These are phyloP conservation scores for Nectriaceae sp. DNA, from an alignment of 2,329 filamentous ascomycete species.

Conservation along the genomic window DNA sequence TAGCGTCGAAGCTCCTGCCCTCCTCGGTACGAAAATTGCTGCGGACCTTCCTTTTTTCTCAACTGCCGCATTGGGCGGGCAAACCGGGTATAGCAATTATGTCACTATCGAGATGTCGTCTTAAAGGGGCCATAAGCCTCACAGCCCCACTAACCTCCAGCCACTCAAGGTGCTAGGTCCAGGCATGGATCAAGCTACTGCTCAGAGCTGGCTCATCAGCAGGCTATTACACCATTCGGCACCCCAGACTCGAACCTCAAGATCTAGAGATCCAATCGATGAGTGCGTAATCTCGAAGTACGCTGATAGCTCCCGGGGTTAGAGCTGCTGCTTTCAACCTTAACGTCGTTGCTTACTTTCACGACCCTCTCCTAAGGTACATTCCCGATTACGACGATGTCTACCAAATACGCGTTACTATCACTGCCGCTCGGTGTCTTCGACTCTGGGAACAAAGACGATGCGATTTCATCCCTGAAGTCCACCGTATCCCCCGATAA, in stretches of 20 bases:
- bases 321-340: slow-evolving; percentile 7
- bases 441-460: slow-evolving; percentile 76
- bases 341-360: slow-evolving; percentile 10
- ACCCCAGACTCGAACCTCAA: slow-evolving; percentile 3
- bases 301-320: slow-evolving; percentile 7
- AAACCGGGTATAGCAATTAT: slow-evolving; percentile 2
- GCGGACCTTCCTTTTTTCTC: too few species aligned
- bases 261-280: slow-evolving; percentile 7
- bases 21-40: too few species aligned
- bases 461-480: slow-evolving; percentile 76
- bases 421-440: slow-evolving; percentile 89
- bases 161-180: slow-evolving; percentile 12
- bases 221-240: background rate
- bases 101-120: slow-evolving; percentile 1
- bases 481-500: slow-evolving; percentile 73
- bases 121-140: background rate
- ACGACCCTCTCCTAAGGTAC: slow-evolving; percentile 4
- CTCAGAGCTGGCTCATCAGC: slow-evolving; percentile 16
- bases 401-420: slow-evolving; percentile 77
- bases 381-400: slow-evolving; percentile 37
- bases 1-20: slow-evolving; percentile 1
- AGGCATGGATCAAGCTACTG: slow-evolving; percentile 8
- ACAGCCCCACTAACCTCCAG: slow-evolving; percentile 15
- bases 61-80: background rate
- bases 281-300: slow-evolving; percentile 7